These are phyloP conservation scores for Suillus occidentalis DNA, from an alignment of 768 basidiomycete genomes.

Conservation along the genomic window DNA sequence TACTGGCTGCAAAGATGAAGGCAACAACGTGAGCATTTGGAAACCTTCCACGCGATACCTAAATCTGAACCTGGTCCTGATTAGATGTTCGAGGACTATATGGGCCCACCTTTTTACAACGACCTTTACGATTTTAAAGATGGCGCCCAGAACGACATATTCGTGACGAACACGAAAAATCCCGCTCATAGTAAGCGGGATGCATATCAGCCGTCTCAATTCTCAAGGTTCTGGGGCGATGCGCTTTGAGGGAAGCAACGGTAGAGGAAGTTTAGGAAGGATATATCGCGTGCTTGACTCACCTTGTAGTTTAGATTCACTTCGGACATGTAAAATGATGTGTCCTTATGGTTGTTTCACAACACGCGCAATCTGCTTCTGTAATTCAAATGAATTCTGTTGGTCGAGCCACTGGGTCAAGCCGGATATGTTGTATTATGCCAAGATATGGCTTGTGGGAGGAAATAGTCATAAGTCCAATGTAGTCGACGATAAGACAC, in stretches of 20 bases:
- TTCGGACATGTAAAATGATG: background rate
- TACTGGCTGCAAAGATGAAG: conserved; percentile 42
- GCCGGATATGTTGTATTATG: background rate
- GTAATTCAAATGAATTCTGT: background rate
- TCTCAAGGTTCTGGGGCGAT: conserved; percentile 7
- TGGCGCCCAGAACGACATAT: conserved; percentile 47
- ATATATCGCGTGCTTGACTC: background rate
- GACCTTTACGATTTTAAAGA: conserved; percentile 40
- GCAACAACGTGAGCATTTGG: conserved; percentile 37
- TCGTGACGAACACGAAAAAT: conserved; percentile 14
- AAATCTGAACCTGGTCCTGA: background rate
- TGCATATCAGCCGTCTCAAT: background rate
- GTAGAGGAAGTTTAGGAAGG: background rate
- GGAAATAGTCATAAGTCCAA: background rate
- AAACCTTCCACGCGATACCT: background rate
- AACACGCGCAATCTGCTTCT: background rate
- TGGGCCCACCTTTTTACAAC: conserved; percentile 36
- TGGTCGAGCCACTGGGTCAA: background rate
- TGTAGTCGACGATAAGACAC: conserved; percentile 21
- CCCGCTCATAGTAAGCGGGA: background rate
- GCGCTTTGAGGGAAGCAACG: background rate
- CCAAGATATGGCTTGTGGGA: background rate
- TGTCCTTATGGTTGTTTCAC: background rate
- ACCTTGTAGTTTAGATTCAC: background rate
- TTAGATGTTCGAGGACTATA: conserved; percentile 33